Conservation (phyloP, 352 stramenopile species). For the Phytophthora cactorum region DNA sequence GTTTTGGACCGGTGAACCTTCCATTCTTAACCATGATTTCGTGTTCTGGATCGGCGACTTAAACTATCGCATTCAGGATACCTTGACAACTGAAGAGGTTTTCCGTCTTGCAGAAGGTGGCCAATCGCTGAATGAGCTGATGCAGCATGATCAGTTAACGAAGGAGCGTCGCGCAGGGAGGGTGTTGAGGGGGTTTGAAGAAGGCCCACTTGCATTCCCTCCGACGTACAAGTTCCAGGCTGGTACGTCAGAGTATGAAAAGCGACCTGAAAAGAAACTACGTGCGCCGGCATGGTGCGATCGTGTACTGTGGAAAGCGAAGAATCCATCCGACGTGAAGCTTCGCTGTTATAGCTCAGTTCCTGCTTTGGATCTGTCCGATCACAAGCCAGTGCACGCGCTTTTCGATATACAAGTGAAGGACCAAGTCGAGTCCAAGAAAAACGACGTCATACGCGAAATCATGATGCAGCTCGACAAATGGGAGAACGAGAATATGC, state of each 20-base stretch:
- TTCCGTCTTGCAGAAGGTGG: conserved; percentile 64
- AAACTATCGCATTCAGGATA: conserved; percentile 91
- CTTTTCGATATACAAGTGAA: conserved; percentile 93
- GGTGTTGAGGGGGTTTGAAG: conserved; percentile 90
- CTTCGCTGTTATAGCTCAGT: conserved; percentile 90
- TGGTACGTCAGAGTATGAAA: conserved; percentile 96
- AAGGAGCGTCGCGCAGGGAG: conserved; percentile 71
- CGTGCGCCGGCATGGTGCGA: conserved; percentile 97
- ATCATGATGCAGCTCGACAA: conserved; percentile 96
- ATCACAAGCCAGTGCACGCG: conserved; percentile 98
- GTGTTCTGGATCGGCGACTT: conserved; percentile 97
- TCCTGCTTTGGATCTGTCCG: conserved; percentile 93
- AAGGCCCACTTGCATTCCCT: conserved; percentile 92
- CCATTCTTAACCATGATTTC: conserved; percentile 97
- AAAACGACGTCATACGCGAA: conserved; percentile 91
- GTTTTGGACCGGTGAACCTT: conserved; percentile 59
- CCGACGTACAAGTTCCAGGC: conserved; percentile 99
- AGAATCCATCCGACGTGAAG: conserved; percentile 52
- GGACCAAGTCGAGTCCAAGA: conserved; percentile 92
- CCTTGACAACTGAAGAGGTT: conserved; percentile 75
- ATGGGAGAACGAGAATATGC: conserved; percentile 96
- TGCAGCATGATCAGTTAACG: conserved; percentile 67
- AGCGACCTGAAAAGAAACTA: conserved; percentile 98
- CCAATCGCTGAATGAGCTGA: conserved; percentile 41
- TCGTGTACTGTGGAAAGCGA: conserved; percentile 85